Percentiles rank a stretch among this genome's conserved stretches.
phyloP scores from a whole-genome alignment of 768 basidiomycete species.

The Fistulinella prunicolor region DNA sequence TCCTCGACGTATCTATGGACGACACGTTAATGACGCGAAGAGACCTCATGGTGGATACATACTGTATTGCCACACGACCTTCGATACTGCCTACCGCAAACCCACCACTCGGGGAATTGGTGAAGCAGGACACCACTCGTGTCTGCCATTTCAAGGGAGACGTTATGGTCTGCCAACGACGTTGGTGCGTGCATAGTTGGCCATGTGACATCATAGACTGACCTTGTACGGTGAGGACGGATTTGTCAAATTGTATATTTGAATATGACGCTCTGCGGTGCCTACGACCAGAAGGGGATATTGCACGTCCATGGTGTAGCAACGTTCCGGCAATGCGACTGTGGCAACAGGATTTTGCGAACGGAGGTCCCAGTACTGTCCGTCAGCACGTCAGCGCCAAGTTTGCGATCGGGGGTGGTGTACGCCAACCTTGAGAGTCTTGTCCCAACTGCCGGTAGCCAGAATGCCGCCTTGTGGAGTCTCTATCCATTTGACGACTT shows the following conservation, averaged over 20 bases:
- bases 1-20: slow-evolving; percentile 76
- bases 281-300: slow-evolving; percentile 88
- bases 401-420: not conserved
- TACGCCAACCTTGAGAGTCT: slow-evolving; percentile 77
- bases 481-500: slow-evolving; percentile 78
- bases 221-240: slow-evolving; percentile 81
- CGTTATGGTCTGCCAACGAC: slow-evolving; percentile 54
- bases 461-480: slow-evolving; percentile 71
- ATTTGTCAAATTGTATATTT: slow-evolving; percentile 83
- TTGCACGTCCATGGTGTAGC: slow-evolving; percentile 82
- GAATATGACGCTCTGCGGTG: slow-evolving; percentile 89
- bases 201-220: slow-evolving; percentile 13
- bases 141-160: slow-evolving; percentile 96
- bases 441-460: slow-evolving; percentile 97
- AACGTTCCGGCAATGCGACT: slow-evolving; percentile 84
- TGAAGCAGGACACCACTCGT: slow-evolving; percentile 80
- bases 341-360: slow-evolving; percentile 70
- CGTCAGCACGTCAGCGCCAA: not conserved
- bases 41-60: slow-evolving; percentile 33
- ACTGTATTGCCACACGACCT: slow-evolving; percentile 96
- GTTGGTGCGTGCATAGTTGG: slow-evolving; percentile 1
- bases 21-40: not conserved
- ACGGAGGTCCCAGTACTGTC: slow-evolving; percentile 91
- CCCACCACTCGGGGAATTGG: slow-evolving; percentile 59
- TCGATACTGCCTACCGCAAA: slow-evolving; percentile 87